Evolutionary conservation across 352 stramenopile genomes (phyloP), one percentile per base, ranked within the genome.

Genomic region (Pythium guiyangense): DNA sequence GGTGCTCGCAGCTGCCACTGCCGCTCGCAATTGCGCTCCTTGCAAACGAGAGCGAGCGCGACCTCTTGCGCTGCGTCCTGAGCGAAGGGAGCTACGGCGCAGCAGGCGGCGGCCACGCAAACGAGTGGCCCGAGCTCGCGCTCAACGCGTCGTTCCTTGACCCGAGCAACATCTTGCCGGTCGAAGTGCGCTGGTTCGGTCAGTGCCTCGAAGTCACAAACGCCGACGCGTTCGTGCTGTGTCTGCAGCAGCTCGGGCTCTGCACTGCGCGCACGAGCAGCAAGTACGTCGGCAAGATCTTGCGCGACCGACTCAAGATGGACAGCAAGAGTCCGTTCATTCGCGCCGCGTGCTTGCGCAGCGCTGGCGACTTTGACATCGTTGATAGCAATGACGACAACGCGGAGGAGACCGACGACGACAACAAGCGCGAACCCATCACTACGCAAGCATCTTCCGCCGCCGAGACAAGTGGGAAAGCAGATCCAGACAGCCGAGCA

Each of bases 251-350:
- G 27, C 54, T 88, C 8, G 79, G 79, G 17, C 63, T 88, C 20
- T 82, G 66, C n/a, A 82, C 75, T 6, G 64, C 69, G 1, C 70
- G 63, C 22, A 52, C 52, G 20, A 81, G 69, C 44, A 82, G 66
- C 53, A 84, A 86, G 54, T 83, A 79, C 45, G 62, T 88, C 8
- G 79, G 77, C 17, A 86, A 83, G 52, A 71, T 87, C 44, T 50
- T 88, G 15, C 77, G 77, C 17, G 64, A 77, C 11, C 71, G 79
- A 0, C 60, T 90, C 3, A 85, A 79, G 49, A 69, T 86, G 48
- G 69, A 87, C 52, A 15, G 18, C 0, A 75, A 61, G 26, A 86
- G 74, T 52, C 70, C 74, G 14, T 44, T 89, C 18, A 47, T 86
- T 15, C 61, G 65, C 12, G 59, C 61, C 25, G 70, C 71, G 10